Conservation (phyloP, 129 eudicot genomes). For the Helianthus annuus region DNA sequence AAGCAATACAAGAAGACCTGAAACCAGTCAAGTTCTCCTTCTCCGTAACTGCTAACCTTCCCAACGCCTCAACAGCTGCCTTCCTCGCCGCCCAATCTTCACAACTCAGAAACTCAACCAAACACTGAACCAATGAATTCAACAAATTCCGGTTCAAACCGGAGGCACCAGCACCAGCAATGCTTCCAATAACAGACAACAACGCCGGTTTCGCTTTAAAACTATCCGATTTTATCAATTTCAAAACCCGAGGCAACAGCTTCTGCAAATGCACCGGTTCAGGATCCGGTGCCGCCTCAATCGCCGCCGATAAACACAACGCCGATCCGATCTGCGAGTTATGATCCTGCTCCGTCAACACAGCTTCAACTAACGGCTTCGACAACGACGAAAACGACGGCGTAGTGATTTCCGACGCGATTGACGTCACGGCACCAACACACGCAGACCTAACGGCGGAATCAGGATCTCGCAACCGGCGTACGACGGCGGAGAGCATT, state of each 20-base stretch:
- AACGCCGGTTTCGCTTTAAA: conserved; percentile 75
- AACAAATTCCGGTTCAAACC: conserved; percentile 39
- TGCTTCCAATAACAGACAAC: conserved; percentile 60
- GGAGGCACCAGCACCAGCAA: conserved; percentile 59
- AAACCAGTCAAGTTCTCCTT: conserved; percentile 35
- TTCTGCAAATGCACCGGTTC: conserved; percentile 55
- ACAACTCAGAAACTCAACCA: conserved; percentile 57
- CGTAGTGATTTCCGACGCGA: conserved; percentile 43
- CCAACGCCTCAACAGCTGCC: conserved; percentile 77
- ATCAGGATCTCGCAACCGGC: conserved; percentile 79
- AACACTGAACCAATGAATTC: conserved; percentile 41
- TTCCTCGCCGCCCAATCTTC: conserved; percentile 90
- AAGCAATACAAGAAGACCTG: conserved; percentile 51
- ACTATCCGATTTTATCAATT: conserved; percentile 49
- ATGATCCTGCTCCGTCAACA: conserved; percentile 61
- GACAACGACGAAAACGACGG: conserved; percentile 49
- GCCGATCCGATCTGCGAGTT: conserved; percentile 73
- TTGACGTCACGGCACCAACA: conserved; percentile 51
- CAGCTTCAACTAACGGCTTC: conserved; percentile 56
- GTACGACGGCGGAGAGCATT: conserved; percentile 59
- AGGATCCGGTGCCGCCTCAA: conserved; percentile 60
- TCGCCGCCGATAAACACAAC: conserved; percentile 72
- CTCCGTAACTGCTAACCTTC: conserved; percentile 54
- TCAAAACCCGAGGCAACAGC: conserved; percentile 57
- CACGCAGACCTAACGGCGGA: conserved; percentile 75